Evolutionary conservation across 176 grass and related monocot genomes (phyloP), one percentile per base, ranked within the genome.

Genomic region (Metroxylon sagu): DNA sequence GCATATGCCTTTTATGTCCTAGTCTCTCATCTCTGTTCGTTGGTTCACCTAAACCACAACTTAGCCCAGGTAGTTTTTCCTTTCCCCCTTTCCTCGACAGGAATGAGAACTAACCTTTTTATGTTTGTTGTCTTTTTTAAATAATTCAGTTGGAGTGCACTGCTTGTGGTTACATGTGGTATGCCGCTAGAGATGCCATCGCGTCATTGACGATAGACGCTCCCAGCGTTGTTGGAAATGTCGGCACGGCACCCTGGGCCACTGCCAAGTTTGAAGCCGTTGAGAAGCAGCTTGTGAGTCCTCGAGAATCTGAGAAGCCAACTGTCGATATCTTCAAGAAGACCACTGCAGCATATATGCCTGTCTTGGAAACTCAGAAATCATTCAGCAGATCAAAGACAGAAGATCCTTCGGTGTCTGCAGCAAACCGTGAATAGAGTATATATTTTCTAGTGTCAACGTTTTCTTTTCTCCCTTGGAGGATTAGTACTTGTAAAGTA

Each of bases 191-290:
- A 65, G 87, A 98, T 70, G 84, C 84, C 49, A 89, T 98, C 61
- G 77, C 88, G 23, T 30, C 81, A 10, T 70, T 92, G 65, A 89
- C 87, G 4, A 79, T 79, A 0, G 87, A 92, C 43, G 54, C 68
- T 26, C 76, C 87, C 39, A 85, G 66, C 25, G 78, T 70, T 57
- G 68, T 55, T 26, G 73, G 60, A 43, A 98, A 71, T 60, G 93
- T 98, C 5, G 88, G 84, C 1, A 61, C 84, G 0, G 87, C 93
- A 26, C 84, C 93, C 0, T 85, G 69, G 81, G 87, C 84, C 12
- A 85, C 93, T 19, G 50, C 84, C 3, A 98, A 98, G 54, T 98
- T 98, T 19, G 93, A 98, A 16, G 84, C 85, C 25, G 55, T 92
- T 14, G 81, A 98, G 81, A 97, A 85, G 73, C 62, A 90, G 50